Percentiles rank a stretch among this genome's conserved stretches.
These are phyloP conservation scores for Fusarium palustre DNA, from an alignment of 2,329 filamentous ascomycete genomes.

Conservation along the genomic window DNA sequence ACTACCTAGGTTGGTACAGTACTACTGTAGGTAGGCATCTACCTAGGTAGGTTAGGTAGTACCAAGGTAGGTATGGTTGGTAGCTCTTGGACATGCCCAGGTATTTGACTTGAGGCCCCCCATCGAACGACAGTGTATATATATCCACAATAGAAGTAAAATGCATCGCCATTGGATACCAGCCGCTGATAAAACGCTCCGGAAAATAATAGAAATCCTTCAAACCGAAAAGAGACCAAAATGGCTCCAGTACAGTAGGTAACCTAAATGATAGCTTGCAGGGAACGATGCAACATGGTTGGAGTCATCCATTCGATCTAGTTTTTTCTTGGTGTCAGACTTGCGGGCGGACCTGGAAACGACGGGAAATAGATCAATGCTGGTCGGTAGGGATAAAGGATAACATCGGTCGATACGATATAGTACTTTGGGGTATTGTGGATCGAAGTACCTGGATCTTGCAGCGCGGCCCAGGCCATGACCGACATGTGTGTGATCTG, in stretches of 20 bases:
- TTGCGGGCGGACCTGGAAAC: constrained; percentile 11
- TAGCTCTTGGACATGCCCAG: constrained; percentile 1
- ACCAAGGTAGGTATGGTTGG: neutral
- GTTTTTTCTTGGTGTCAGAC: constrained; percentile 39
- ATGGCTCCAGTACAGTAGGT: constrained; percentile 4
- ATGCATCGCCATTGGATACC: constrained; percentile 8
- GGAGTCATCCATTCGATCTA: constrained; percentile 36
- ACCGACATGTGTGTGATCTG: constrained; percentile 10
- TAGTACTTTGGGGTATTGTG: constrained; percentile 22
- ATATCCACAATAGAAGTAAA: constrained; percentile 5
- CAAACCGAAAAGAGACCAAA: constrained; percentile 6
- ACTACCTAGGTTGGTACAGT: too few species aligned
- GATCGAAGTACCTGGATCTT: constrained; percentile 40
- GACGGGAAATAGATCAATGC: constrained; percentile 9
- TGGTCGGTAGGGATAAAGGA: constrained; percentile 11
- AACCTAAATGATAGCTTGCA: constrained; percentile 34
- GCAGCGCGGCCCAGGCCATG: constrained; percentile 28
- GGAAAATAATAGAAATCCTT: constrained; percentile 24
- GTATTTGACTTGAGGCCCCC: constrained; percentile 14
- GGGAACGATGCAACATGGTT: constrained; percentile 29
- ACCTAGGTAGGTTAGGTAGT: too few species aligned
- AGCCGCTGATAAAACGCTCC: constrained; percentile 7
- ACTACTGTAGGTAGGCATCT: too few species aligned
- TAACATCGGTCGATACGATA: constrained; percentile 28
- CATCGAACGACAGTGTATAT: constrained; percentile 1